A percentile compares a stretch with the other conserved stretches of the same genome.
Evolutionary conservation across 345 rosid genomes (phyloP).

Genomic region (Eutrema yunnanense): DNA sequence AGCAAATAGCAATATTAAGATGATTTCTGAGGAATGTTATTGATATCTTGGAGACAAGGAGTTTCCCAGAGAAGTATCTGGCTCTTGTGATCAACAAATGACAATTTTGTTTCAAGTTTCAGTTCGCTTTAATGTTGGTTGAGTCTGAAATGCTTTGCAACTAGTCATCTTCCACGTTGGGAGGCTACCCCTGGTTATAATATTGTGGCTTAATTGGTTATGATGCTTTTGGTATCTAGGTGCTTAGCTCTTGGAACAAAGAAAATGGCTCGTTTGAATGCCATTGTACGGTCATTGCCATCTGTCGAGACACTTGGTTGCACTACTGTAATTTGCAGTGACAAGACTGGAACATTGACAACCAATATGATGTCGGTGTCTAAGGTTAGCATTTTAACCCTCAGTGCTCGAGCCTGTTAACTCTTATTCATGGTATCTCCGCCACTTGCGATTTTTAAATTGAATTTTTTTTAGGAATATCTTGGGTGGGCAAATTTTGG

Average conservation of each 20-base stretch:
- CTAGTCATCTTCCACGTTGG: background rate
- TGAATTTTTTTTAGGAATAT: background rate
- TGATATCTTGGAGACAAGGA: conserved; percentile 3
- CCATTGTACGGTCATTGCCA: conserved; percentile 95
- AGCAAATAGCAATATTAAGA: conserved; percentile 9
- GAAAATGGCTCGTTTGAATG: conserved; percentile 98
- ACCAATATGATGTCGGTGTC: conserved; percentile 99
- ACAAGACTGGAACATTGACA: conserved; percentile 97
- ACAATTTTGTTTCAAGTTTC: conserved; percentile 4
- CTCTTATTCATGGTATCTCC: background rate
- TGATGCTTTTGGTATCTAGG: conserved; percentile 39
- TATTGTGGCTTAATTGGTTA: conserved; percentile 6
- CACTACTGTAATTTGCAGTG: conserved; percentile 98
- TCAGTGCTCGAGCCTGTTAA: background rate
- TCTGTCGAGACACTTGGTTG: conserved; percentile 98
- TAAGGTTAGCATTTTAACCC: conserved; percentile 52
- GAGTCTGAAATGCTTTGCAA: conserved; percentile 3
- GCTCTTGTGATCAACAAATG: conserved; percentile 8
- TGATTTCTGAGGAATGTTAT: background rate
- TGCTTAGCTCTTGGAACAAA: conserved; percentile 99
- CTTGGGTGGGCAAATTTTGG: conserved; percentile 6
- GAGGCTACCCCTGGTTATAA: conserved; percentile 5
- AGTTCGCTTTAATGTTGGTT: background rate
- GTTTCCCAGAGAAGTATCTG: background rate
- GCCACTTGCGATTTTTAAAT: background rate